Evolutionary conservation across 257 asterid species (phyloP), one percentile per base, ranked within the genome.

Genomic region (Solanum infundibuliforme): DNA sequence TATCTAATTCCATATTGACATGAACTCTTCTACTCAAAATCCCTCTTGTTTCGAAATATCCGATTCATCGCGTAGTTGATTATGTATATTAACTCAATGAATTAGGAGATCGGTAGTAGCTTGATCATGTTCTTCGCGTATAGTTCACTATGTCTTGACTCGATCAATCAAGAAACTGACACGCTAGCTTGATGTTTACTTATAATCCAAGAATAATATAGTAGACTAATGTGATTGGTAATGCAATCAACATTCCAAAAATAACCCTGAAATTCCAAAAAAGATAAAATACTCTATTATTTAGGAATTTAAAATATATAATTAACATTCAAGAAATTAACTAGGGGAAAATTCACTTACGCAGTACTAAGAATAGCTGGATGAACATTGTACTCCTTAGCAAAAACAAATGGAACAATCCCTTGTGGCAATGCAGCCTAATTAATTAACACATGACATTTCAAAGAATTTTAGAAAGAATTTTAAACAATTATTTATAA

Each of bases 241-340:
- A 83, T 5, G 96, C 94, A n/a, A 93, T 92, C 93, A 92, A 72
- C 95, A 93, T 93, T 76, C 95, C 95, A 46, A 93, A 93, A 25
- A 92, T 92, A 25, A 90, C 95, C 91, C 93, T 92, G 91, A 34
- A 87, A 87, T 81, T 82, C 12, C n/a, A 48, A 48, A 14, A 14
- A 32, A 23, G 13, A n/a, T 4, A 29, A 4, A 8, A 38, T 38
- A 8, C 41, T 38, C 41, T 3, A 43, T 25, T 14, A 41, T 4
- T 75, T 39, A 77, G 10, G 62, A 77, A 3, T 13, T 77, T 39
- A 39, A n/a, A 41, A 43, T 23, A 36, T 29, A 23, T 10, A 38
- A 77, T 8, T 9, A 38, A 38, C 20, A 23, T 25, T 41, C 62
- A 77, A 77, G 62, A 43, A 79, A 79, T 46, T 46, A 46, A 46